Evolutionary conservation across 208 protist species (phyloP).

Genomic region (Trypanosoma cruzi): DNA sequence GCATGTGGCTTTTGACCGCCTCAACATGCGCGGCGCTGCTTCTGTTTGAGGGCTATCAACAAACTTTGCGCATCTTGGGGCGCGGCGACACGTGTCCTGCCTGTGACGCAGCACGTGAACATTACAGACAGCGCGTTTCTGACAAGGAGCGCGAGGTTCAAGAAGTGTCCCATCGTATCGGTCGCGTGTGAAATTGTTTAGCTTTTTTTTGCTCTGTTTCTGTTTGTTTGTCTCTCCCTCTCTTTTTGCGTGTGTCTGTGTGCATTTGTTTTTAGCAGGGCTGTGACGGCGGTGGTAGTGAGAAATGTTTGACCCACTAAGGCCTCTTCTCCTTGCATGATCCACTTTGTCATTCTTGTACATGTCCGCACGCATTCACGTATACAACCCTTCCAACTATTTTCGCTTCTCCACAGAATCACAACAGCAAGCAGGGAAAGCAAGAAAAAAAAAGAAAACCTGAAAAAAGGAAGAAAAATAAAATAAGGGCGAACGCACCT

Average conservation of each 20-base stretch:
- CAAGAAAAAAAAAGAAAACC: slow-evolving; percentile 1
- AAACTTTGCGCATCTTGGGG: slow-evolving; percentile 52
- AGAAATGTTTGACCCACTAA: not conserved
- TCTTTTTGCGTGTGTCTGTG: slow-evolving; percentile 1
- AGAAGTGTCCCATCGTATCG: slow-evolving; percentile 2
- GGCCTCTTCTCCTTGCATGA: not conserved
- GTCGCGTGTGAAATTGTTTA: not conserved
- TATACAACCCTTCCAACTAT: not conserved
- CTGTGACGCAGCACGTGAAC: slow-evolving; percentile 80
- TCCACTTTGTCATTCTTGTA: not conserved
- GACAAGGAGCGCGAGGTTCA: slow-evolving; percentile 63
- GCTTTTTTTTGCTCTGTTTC: slow-evolving; percentile 5
- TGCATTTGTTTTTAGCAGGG: not conserved
- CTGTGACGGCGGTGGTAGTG: not conserved
- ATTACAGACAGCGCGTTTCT: slow-evolving; percentile 74
- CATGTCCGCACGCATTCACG: not conserved
- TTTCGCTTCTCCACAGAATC: not conserved
- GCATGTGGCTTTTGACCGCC: slow-evolving; percentile 75
- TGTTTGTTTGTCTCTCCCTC: slow-evolving; percentile 7
- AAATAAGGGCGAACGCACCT: not conserved
- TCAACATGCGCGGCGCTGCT: slow-evolving; percentile 38
- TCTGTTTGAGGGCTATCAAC: slow-evolving; percentile 74
- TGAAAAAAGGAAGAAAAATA: slow-evolving; percentile 6
- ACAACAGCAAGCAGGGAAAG: not conserved
- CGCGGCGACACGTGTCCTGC: slow-evolving; percentile 85